Conservation (phyloP, 371 early-diverging fungal genomes). For the Mucor velutinosus region DNA sequence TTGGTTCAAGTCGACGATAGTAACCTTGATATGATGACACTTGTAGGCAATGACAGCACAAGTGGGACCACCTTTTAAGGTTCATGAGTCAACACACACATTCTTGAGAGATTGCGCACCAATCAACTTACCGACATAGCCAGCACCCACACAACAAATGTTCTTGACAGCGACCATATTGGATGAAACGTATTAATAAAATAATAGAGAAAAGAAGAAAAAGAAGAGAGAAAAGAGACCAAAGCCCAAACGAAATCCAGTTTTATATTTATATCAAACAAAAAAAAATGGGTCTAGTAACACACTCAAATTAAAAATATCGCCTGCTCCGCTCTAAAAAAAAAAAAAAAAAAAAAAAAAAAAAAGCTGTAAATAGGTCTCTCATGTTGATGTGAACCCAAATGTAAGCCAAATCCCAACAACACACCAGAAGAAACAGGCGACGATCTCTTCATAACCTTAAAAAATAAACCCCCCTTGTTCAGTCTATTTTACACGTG, state of each 20-base stretch:
- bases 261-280: not conserved
- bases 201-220: not conserved
- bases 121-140: slow-evolving; percentile 83
- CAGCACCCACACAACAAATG: slow-evolving; percentile 92
- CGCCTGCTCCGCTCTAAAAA: not conserved
- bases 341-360: no score
- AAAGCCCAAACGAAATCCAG: not conserved
- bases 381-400: not conserved
- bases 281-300: not conserved
- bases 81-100: not conserved
- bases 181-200: not conserved
- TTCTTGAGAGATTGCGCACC: no score
- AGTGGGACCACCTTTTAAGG: slow-evolving; percentile 82
- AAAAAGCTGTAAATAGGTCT: not conserved
- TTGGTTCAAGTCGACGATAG: slow-evolving; percentile 61
- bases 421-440: not conserved
- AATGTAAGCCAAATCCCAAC: not conserved
- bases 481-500: not conserved
- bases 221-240: not conserved
- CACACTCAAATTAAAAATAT: not conserved
- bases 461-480: not conserved
- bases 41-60: slow-evolving; percentile 91
- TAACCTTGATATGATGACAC: slow-evolving; percentile 88
- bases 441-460: not conserved
- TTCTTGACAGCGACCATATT: slow-evolving; percentile 55